Conservation (phyloP, 805 yeast species). For the Tetrapisispora namnaoensis region DNA sequence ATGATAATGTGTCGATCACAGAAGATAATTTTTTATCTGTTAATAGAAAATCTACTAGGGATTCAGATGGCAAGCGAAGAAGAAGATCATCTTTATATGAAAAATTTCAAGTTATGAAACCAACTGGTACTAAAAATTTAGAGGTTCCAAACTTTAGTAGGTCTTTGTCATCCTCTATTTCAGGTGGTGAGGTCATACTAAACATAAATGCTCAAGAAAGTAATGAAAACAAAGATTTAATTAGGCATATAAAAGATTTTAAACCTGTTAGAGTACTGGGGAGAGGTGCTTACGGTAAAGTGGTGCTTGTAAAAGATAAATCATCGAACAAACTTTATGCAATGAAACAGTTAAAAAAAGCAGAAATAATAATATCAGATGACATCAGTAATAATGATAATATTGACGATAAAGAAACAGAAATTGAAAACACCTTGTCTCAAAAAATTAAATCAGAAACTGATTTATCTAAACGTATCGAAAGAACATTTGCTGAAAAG, state of each 20-base stretch:
- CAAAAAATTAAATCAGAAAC: not conserved
- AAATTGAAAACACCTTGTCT: not conserved
- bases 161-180: not conserved
- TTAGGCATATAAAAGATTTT: conserved; percentile 42
- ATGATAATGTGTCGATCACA: not conserved
- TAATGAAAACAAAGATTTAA: not conserved
- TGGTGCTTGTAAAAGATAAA: conserved; percentile 60
- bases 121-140: conserved; percentile 13
- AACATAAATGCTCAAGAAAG: not conserved
- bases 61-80: conserved; percentile 6
- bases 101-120: conserved; percentile 22
- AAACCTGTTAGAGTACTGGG: conserved; percentile 71
- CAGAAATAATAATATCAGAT: conserved; percentile 52
- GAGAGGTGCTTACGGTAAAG: conserved; percentile 84
- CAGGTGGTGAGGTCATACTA: not conserved
- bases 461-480: conserved; percentile 40
- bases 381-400: conserved; percentile 18
- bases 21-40: not conserved
- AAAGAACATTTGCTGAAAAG: conserved; percentile 72
- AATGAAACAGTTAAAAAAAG: conserved; percentile 77
- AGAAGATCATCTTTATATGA: conserved; percentile 25
- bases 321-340: conserved; percentile 62
- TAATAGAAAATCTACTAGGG: not conserved
- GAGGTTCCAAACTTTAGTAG: not conserved
- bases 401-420: conserved; percentile 1